Conservation (phyloP, 1,139 yeast species). For the Tardiomyces depauwii region DNA sequence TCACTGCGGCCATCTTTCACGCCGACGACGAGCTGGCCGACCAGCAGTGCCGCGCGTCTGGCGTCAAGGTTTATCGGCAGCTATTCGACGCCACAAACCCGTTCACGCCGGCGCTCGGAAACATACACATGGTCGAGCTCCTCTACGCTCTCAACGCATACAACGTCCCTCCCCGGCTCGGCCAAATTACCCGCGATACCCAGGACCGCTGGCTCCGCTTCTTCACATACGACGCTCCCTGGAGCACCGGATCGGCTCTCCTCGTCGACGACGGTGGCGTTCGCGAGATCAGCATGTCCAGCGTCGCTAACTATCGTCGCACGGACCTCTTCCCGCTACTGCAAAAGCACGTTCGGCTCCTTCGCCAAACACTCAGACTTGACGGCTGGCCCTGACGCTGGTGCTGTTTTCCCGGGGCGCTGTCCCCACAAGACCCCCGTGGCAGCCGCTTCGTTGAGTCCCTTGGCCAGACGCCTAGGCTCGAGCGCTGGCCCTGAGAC, state of each 20-base stretch:
- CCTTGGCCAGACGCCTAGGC: too few relatives aligned
- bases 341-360: neutral
- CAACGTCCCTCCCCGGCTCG: slow-evolving; percentile 7
- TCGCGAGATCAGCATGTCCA: neutral
- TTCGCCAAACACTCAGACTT: neutral
- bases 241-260: slow-evolving; percentile 8
- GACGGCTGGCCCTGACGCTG: neutral
- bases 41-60: slow-evolving; percentile 5
- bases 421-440: too few relatives aligned
- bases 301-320: neutral
- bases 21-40: slow-evolving; percentile 10
- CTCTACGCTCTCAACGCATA: slow-evolving; percentile 18
- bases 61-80: slow-evolving; percentile 14
- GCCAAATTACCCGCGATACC: slow-evolving; percentile 8
- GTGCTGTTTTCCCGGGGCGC: too few relatives aligned
- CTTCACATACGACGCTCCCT: slow-evolving; percentile 15
- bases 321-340: neutral
- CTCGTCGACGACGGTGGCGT: neutral
- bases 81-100: slow-evolving; percentile 21
- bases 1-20: slow-evolving; percentile 12
- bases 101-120: slow-evolving; percentile 13
- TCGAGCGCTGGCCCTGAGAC: too few relatives aligned
- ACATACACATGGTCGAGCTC: slow-evolving; percentile 23
- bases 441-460: too few relatives aligned
- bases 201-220: slow-evolving; percentile 17